A percentile compares a stretch with the other conserved stretches of the same genome.
These are phyloP conservation scores for Plasmopara halstedii DNA, from an alignment of 352 stramenopile species.

Conservation along the genomic window DNA sequence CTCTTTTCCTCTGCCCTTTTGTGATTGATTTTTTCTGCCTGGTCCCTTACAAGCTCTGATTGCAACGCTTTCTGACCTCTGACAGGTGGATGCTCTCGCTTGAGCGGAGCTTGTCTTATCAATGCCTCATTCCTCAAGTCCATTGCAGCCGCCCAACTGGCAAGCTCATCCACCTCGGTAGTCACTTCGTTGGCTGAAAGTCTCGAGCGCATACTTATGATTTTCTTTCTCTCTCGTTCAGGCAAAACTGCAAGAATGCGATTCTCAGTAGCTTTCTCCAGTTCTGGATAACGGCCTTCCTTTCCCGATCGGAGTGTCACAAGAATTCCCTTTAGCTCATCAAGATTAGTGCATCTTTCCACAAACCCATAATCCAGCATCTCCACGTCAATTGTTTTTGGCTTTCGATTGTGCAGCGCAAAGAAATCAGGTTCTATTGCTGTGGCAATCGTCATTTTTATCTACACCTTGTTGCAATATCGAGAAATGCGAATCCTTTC, in stretches of 20 bases:
- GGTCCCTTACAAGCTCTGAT: slow-evolving; percentile 1
- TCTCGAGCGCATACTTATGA: slow-evolving; percentile 54
- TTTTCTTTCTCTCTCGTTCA: slow-evolving; percentile 62
- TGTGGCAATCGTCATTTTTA: slow-evolving; percentile 30
- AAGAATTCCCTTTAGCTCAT: slow-evolving; percentile 86
- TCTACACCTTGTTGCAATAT: slow-evolving; percentile 1
- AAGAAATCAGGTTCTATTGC: slow-evolving; percentile 57
- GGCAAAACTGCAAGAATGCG: slow-evolving; percentile 77
- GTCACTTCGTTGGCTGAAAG: slow-evolving; percentile 48
- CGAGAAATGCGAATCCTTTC: slow-evolving; percentile 14
- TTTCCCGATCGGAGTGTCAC: slow-evolving; percentile 79
- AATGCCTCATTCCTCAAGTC: slow-evolving; percentile 48
- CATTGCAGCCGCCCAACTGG: slow-evolving; percentile 52
- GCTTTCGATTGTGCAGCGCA: slow-evolving; percentile 64
- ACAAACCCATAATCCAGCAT: slow-evolving; percentile 92
- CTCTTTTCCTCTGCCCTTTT: slow-evolving; percentile 15
- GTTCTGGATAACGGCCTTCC: slow-evolving; percentile 83
- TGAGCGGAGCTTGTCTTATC: slow-evolving; percentile 22
- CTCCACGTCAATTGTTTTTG: slow-evolving; percentile 65
- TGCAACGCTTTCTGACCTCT: slow-evolving; percentile 29
- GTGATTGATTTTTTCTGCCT: not conserved
- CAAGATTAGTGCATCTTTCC: slow-evolving; percentile 63
- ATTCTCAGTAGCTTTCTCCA: slow-evolving; percentile 77
- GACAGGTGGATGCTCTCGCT: slow-evolving; percentile 38
- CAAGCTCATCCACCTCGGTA: slow-evolving; percentile 52